phyloP scores from a whole-genome alignment of 441 rosid species.

The Macaranga tanarius region DNA sequence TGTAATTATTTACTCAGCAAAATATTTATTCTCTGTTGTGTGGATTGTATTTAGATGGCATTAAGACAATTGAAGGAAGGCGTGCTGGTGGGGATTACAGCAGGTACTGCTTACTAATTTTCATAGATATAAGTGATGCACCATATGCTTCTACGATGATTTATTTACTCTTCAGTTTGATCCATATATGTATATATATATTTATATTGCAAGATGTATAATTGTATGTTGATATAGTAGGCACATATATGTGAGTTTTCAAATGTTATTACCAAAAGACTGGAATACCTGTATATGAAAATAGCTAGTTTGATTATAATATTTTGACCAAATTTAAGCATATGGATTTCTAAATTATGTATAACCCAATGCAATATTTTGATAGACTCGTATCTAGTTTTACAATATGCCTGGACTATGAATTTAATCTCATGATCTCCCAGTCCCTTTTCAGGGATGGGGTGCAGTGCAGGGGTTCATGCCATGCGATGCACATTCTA shows the following conservation, averaged over 20 bases:
- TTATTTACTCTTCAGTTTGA: conserved; percentile 2
- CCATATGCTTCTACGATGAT: neutral
- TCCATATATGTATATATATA: neutral
- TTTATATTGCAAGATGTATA: neutral
- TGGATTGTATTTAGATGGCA: conserved; percentile 50
- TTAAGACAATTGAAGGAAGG: conserved; percentile 67
- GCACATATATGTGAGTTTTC: neutral
- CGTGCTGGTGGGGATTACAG: conserved; percentile 48
- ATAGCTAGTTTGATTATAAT: neutral
- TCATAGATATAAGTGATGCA: neutral
- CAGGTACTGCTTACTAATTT: conserved; percentile 37
- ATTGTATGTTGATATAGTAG: neutral
- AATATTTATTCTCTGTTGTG: conserved; percentile 1
- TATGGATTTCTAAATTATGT: too few species aligned
- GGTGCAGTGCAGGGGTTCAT: too few species aligned
- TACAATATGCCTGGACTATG: too few species aligned
- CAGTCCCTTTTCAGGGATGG: too few species aligned
- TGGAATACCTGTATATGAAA: neutral
- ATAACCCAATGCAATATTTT: too few species aligned
- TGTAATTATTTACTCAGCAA: neutral
- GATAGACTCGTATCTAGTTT: too few species aligned
- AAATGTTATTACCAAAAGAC: conserved; percentile 1
- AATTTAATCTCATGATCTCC: too few species aligned
- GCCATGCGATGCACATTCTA: too few species aligned
- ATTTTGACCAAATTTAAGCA: too few species aligned